Conservation (phyloP, 129 eudicot genomes). For the Ambrosia trifida region DNA sequence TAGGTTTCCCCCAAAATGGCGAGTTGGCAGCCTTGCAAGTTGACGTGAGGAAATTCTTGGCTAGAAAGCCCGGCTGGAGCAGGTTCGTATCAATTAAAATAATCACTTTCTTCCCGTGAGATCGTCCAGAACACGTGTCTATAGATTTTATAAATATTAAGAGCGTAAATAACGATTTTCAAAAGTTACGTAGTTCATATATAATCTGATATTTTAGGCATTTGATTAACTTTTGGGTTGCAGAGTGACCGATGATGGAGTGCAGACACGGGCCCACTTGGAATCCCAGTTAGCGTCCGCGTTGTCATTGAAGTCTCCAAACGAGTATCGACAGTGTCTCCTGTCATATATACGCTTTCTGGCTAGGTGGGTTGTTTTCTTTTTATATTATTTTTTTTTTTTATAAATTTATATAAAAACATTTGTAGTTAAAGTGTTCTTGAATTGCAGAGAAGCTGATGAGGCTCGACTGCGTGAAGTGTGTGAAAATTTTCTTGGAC, state of each 20-base stretch:
- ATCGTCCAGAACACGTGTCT: not conserved
- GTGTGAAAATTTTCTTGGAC: slow-evolving; percentile 95
- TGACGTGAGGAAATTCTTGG: slow-evolving; percentile 85
- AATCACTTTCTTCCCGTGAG: not conserved
- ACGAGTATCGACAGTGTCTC: slow-evolving; percentile 94
- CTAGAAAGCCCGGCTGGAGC: slow-evolving; percentile 98
- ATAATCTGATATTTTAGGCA: not conserved
- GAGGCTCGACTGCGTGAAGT: slow-evolving; percentile 91
- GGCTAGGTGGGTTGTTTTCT: slow-evolving; percentile 61
- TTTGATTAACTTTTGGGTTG: slow-evolving; percentile 24
- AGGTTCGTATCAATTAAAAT: slow-evolving; percentile 46
- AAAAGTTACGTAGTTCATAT: not conserved
- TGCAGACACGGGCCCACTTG: slow-evolving; percentile 97
- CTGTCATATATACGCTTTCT: slow-evolving; percentile 83
- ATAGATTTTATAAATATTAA: not conserved
- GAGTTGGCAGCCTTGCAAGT: slow-evolving; percentile 94
- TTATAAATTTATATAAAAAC: not conserved
- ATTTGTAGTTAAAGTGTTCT: not conserved
- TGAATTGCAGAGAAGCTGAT: slow-evolving; percentile 76
- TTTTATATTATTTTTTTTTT: not conserved
- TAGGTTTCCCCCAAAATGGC: slow-evolving; percentile 80
- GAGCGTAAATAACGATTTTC: not conserved
- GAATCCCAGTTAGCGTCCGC: slow-evolving; percentile 94
- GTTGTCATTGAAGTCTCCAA: slow-evolving; percentile 78
- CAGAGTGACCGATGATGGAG: slow-evolving; percentile 98